These are phyloP conservation scores for Penicillium rolfsii DNA, from an alignment of 2,329 filamentous ascomycete species.

Conservation along the genomic window DNA sequence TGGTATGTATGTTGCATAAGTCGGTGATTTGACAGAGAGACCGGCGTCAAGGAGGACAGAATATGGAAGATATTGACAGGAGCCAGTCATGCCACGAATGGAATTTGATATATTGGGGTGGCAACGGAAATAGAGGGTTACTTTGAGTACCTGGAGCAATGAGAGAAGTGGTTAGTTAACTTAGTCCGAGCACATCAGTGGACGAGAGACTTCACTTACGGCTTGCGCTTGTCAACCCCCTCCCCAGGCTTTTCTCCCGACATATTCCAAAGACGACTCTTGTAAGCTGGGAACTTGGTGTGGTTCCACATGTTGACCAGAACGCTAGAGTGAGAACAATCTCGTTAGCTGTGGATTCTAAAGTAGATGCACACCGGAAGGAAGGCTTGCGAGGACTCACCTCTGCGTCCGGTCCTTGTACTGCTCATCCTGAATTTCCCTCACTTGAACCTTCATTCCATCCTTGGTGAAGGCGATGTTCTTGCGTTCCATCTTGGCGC, in stretches of 20 bases:
- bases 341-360: conserved; percentile 1
- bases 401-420: conserved; percentile 64
- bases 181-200: background rate
- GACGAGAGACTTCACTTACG: conserved; percentile 19
- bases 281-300: conserved; percentile 51
- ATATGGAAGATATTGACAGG: background rate
- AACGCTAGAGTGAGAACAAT: conserved; percentile 37
- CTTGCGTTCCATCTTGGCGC: conserved; percentile 66
- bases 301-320: conserved; percentile 56
- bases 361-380: background rate
- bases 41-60: background rate
- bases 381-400: conserved; percentile 32
- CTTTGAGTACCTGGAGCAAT: conserved; percentile 11
- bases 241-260: conserved; percentile 20
- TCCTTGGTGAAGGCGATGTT: conserved; percentile 63
- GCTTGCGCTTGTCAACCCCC: conserved; percentile 34
- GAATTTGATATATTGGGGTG: background rate
- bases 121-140: conserved; percentile 1
- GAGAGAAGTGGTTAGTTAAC: background rate
- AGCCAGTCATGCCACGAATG: background rate
- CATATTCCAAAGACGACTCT: conserved; percentile 50
- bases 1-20: background rate
- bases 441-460: conserved; percentile 64
- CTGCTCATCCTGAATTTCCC: conserved; percentile 60
- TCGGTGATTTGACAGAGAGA: background rate